These are phyloP conservation scores for Lyophyllum semitale DNA, from an alignment of 768 basidiomycete genomes.

Conservation along the genomic window DNA sequence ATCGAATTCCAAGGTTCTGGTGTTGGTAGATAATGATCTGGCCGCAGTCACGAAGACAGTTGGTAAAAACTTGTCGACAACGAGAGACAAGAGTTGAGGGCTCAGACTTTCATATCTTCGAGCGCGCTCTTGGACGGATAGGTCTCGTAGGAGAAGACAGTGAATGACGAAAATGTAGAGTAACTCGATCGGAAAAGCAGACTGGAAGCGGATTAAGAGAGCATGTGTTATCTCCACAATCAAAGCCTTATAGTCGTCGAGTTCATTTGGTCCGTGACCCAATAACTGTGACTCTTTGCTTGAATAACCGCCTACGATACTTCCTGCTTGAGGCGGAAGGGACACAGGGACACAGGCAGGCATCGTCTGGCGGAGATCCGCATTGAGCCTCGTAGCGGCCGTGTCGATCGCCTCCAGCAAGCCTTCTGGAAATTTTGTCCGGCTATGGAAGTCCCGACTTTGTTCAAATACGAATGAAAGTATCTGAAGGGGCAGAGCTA, in stretches of 20 bases:
- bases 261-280: not conserved
- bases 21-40: constrained; percentile 15
- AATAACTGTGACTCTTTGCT: not conserved
- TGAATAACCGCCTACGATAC: too few species aligned
- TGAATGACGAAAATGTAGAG: constrained; percentile 27
- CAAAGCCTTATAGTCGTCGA: not conserved
- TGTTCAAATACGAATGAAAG: not conserved
- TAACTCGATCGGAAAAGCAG: constrained; percentile 9
- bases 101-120: constrained; percentile 27
- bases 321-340: not conserved
- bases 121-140: constrained; percentile 44
- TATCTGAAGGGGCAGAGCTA: not conserved
- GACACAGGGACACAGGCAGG: not conserved
- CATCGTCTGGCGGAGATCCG: not conserved
- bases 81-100: constrained; percentile 26
- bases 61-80: constrained; percentile 44
- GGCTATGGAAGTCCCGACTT: not conserved
- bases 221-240: constrained; percentile 2
- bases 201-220: not conserved
- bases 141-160: constrained; percentile 32
- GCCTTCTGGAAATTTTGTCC: not conserved
- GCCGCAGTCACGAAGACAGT: constrained; percentile 33
- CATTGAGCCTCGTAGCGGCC: not conserved
- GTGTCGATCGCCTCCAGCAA: not conserved
- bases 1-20: constrained; percentile 48